phyloP scores from a whole-genome alignment of 2,329 filamentous ascomycete species.

The Penicillium sp. region DNA sequence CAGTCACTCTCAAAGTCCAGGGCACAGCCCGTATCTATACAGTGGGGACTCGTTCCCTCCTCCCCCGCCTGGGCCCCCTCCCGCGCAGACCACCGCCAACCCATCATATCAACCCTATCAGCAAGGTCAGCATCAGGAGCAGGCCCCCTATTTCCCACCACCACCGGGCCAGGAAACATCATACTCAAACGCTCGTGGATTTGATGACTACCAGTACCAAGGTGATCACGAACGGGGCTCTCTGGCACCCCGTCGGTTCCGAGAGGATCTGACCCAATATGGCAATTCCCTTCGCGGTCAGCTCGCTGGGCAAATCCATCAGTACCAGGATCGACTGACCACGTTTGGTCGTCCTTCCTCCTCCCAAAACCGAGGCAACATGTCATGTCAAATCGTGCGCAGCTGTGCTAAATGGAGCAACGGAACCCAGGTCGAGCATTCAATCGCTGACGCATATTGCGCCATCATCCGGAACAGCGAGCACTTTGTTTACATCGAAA shows the following conservation, averaged over 20 bases:
- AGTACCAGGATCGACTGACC: slow-evolving; percentile 43
- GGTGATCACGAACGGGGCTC: slow-evolving; percentile 37
- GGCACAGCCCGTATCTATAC: slow-evolving; percentile 26
- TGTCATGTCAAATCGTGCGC: slow-evolving; percentile 56
- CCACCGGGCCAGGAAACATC: slow-evolving; percentile 36
- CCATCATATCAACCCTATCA: slow-evolving; percentile 4
- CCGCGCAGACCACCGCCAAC: slow-evolving; percentile 21
- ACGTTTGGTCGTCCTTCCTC: slow-evolving; percentile 22
- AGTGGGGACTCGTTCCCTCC: slow-evolving; percentile 40
- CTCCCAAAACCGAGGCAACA: slow-evolving; percentile 31
- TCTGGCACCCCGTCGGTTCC: slow-evolving; percentile 37
- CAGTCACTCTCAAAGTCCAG: slow-evolving; percentile 11
- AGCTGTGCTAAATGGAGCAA: slow-evolving; percentile 97
- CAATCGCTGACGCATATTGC: slow-evolving; percentile 79
- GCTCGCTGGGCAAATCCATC: slow-evolving; percentile 45
- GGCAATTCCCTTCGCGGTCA: slow-evolving; percentile 41
- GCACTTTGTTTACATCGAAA: slow-evolving; percentile 96
- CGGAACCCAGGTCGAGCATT: slow-evolving; percentile 78
- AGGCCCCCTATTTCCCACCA: slow-evolving; percentile 44
- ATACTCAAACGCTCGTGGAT: slow-evolving; percentile 35
- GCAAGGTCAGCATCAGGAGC: slow-evolving; percentile 15
- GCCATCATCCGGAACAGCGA: slow-evolving; percentile 83
- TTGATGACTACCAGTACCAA: slow-evolving; percentile 37
- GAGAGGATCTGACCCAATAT: slow-evolving; percentile 40
- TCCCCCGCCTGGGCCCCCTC: slow-evolving; percentile 39